Percentiles rank a stretch among this genome's conserved stretches.
These are phyloP conservation scores for Adansonia gregorii DNA, from an alignment of 441 rosid genomes.

Conservation along the genomic window DNA sequence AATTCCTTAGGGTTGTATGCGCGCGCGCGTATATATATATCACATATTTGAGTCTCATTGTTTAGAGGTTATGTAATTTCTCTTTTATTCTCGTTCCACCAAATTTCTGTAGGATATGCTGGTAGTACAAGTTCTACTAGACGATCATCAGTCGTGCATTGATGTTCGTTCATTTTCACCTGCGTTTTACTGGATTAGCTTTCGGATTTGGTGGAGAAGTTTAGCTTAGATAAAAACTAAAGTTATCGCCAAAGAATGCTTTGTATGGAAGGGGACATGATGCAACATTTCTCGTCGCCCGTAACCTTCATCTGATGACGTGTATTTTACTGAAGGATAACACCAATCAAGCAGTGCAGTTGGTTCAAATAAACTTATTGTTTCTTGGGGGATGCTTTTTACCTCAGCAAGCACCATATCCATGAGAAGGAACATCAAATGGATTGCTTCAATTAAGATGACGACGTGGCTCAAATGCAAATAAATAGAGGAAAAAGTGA, in stretches of 20 bases:
- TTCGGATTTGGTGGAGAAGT: slow-evolving; percentile 25
- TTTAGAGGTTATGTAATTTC: slow-evolving; percentile 11
- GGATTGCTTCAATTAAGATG: too few species aligned
- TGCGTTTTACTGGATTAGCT: slow-evolving; percentile 28
- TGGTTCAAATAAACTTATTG: background rate
- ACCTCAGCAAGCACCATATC: background rate
- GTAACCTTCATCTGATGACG: slow-evolving; percentile 20
- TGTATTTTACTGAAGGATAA: slow-evolving; percentile 8
- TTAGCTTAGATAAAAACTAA: slow-evolving; percentile 25
- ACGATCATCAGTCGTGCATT: slow-evolving; percentile 26
- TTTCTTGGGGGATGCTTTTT: background rate
- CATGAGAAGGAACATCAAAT: too few species aligned
- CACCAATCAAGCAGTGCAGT: background rate
- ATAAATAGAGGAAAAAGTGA: too few species aligned
- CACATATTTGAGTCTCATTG: background rate
- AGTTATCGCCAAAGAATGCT: slow-evolving; percentile 17
- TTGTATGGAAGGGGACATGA: slow-evolving; percentile 28
- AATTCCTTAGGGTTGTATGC: slow-evolving; percentile 27
- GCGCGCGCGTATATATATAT: background rate
- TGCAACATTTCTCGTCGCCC: slow-evolving; percentile 24
- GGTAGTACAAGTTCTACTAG: slow-evolving; percentile 15
- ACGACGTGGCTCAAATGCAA: too few species aligned
- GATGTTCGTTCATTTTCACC: slow-evolving; percentile 22
- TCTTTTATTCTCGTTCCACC: background rate
- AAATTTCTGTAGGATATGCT: slow-evolving; percentile 26